Conservation (phyloP, 805 yeast genomes). For the Saccharomycodes ludwigii region DNA sequence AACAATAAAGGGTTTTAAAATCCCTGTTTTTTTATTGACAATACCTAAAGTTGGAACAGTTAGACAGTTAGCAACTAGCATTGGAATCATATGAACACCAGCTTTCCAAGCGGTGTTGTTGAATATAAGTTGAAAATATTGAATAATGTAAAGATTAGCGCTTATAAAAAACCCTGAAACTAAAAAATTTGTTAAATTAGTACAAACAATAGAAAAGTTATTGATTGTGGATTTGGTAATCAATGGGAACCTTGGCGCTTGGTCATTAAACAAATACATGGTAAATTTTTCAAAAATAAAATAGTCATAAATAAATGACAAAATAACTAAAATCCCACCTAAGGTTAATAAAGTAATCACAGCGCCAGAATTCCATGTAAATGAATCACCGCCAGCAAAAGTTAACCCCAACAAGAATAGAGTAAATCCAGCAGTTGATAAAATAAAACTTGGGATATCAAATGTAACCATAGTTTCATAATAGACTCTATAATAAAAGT, state of each 20-base stretch:
- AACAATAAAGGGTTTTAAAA: slow-evolving; percentile 25
- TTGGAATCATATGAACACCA: slow-evolving; percentile 14
- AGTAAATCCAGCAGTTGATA: slow-evolving; percentile 14
- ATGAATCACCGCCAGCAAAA: slow-evolving; percentile 47
- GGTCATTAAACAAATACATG: no score
- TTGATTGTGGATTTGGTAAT: slow-evolving; percentile 4
- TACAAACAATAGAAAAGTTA: slow-evolving; percentile 4
- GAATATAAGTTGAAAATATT: slow-evolving; percentile 6
- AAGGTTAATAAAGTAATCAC: slow-evolving; percentile 30
- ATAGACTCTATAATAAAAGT: slow-evolving; percentile 1
- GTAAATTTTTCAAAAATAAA: slow-evolving; percentile 9
- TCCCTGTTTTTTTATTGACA: slow-evolving; percentile 21
- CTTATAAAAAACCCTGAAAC: slow-evolving; percentile 1
- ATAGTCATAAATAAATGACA: slow-evolving; percentile 36
- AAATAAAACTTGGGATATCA: slow-evolving; percentile 15
- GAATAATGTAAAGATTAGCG: slow-evolving; percentile 3
- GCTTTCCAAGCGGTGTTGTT: slow-evolving; percentile 8
- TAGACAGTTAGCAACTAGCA: slow-evolving; percentile 10
- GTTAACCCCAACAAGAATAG: slow-evolving; percentile 15
- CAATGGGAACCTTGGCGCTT: no score
- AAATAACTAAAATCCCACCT: slow-evolving; percentile 29
- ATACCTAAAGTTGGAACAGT: slow-evolving; percentile 16
- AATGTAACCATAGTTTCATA: slow-evolving; percentile 9
- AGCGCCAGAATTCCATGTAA: slow-evolving; percentile 38
- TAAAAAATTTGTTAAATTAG: slow-evolving; percentile 3